phyloP scores from a whole-genome alignment of 768 basidiomycete species.

The Rhodotorula babjevae region DNA sequence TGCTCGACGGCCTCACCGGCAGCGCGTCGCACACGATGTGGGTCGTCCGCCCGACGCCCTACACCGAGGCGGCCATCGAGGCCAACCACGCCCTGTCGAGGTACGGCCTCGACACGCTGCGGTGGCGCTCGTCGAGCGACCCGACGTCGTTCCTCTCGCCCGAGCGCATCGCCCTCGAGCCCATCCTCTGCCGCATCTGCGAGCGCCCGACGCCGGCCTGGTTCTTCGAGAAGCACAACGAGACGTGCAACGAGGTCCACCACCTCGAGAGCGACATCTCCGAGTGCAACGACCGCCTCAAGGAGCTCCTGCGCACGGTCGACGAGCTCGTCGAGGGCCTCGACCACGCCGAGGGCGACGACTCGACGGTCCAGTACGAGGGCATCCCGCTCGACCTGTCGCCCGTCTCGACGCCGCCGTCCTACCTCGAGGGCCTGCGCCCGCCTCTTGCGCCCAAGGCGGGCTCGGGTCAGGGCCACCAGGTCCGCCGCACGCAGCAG shows the following conservation, averaged over 20 bases:
- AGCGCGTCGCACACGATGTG: conserved; percentile 87
- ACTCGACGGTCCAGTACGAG: conserved; percentile 60
- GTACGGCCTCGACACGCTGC: conserved; percentile 33
- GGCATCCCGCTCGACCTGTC: conserved; percentile 72
- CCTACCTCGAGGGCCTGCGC: conserved; percentile 12
- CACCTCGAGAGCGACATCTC: conserved; percentile 89
- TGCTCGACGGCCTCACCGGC: conserved; percentile 84
- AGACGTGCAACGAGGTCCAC: conserved; percentile 94
- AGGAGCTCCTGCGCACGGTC: conserved; percentile 79
- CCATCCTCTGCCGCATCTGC: conserved; percentile 93
- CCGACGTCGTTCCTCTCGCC: conserved; percentile 62
- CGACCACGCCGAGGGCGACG: neutral
- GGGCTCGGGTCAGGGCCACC: neutral
- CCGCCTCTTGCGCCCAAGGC: conserved; percentile 10
- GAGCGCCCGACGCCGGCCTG: conserved; percentile 94
- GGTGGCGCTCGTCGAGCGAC: conserved; percentile 38
- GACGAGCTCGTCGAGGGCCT: conserved; percentile 58
- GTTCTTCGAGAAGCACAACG: conserved; percentile 99
- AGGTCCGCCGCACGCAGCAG: conserved; percentile 58
- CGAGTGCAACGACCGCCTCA: conserved; percentile 87
- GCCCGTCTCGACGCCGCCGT: conserved; percentile 54
- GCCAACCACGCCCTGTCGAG: conserved; percentile 16
- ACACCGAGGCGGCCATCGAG: conserved; percentile 24
- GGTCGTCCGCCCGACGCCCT: conserved; percentile 41
- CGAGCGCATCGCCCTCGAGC: conserved; percentile 69